A percentile compares a stretch with the other conserved stretches of the same genome.
These are phyloP conservation scores for Podospora pseudoanserina DNA, from an alignment of 495 filamentous ascomycete genomes.

Conservation along the genomic window DNA sequence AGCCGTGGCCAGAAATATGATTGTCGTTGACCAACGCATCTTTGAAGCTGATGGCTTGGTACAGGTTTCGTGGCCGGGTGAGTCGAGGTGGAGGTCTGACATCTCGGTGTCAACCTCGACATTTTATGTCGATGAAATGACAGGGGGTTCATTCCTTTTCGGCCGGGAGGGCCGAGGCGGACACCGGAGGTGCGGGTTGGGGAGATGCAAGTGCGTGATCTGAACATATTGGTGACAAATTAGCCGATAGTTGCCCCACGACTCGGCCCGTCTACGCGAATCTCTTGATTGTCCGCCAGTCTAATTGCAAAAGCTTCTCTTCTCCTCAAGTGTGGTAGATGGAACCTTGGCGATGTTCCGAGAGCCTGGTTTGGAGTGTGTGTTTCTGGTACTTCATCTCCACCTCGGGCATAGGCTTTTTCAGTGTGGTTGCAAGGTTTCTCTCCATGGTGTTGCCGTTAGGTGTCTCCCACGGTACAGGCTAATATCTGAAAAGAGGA, in stretches of 20 bases:
- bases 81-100: not conserved
- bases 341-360: not conserved
- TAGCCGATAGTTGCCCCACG: constrained; percentile 1
- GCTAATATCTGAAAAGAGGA: not conserved
- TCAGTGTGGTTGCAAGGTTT: not conserved
- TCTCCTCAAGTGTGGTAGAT: not conserved
- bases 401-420: not conserved
- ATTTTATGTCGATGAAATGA: not conserved
- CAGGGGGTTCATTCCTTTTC: no score
- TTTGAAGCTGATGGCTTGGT: not conserved
- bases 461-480: not conserved
- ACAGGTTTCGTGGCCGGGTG: not conserved
- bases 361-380: not conserved
- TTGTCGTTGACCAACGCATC: not conserved
- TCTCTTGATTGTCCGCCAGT: not conserved
- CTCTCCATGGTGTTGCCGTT: not conserved
- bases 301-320: not conserved
- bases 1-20: constrained; percentile 2
- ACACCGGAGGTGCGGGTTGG: constrained; percentile 5
- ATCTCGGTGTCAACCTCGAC: not conserved
- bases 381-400: not conserved
- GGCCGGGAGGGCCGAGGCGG: not conserved
- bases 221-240: constrained; percentile 3
- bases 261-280: not conserved
- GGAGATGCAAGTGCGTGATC: not conserved